Evolutionary conservation across 2,329 filamentous ascomycete genomes (phyloP).

Genomic region (Acrocalymma vagum): DNA sequence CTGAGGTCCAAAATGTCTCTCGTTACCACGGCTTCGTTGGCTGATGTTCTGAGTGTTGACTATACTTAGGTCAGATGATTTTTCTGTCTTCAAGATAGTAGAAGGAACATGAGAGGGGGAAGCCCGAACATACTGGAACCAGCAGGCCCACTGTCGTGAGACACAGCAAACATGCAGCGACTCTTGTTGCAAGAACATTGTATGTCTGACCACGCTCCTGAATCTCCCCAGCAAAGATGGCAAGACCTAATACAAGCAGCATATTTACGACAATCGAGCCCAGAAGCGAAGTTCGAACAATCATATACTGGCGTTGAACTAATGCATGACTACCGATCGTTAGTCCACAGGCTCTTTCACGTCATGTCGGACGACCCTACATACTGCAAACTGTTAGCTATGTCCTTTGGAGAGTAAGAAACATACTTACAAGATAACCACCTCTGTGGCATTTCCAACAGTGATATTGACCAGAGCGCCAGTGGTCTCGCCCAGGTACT

Average conservation of each 20-base stretch:
- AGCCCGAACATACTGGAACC: conserved; percentile 68
- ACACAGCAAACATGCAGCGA: conserved; percentile 77
- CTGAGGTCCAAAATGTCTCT: conserved; percentile 15
- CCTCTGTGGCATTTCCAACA: conserved; percentile 84
- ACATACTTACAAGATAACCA: conserved; percentile 74
- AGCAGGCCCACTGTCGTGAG: conserved; percentile 80
- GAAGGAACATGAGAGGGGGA: no score
- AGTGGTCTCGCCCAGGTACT: conserved; percentile 75
- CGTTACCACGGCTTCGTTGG: background rate
- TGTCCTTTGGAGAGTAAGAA: no score
- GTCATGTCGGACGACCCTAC: no score
- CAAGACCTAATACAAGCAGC: conserved; percentile 84
- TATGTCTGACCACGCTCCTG: conserved; percentile 80
- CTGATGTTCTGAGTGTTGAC: conserved; percentile 13
- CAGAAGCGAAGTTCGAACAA: conserved; percentile 87
- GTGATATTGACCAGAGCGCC: conserved; percentile 52
- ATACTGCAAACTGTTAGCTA: no score
- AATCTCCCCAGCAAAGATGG: conserved; percentile 82
- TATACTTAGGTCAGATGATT: conserved; percentile 2
- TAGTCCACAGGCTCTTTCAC: conserved; percentile 48
- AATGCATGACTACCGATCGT: conserved; percentile 86
- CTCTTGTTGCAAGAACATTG: conserved; percentile 87
- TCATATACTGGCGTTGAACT: conserved; percentile 73
- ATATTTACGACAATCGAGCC: conserved; percentile 88
- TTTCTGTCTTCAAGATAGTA: no score